Evolutionary conservation across 306 rosid genomes (phyloP), one percentile per base, ranked within the genome.

Genomic region (Cucurbita maxima): DNA sequence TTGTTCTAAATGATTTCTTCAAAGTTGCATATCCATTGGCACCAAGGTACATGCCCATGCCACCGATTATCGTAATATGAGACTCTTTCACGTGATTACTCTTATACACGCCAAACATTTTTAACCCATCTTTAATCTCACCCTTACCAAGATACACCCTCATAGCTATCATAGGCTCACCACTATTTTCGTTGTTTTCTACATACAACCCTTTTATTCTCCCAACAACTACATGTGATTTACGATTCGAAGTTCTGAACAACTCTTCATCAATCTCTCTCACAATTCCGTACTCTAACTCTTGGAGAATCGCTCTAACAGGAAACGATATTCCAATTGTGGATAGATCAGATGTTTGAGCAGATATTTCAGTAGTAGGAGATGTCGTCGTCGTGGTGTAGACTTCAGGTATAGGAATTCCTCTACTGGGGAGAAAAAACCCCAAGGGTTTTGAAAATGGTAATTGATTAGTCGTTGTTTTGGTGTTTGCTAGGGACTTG

Each of bases 11-110:
- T 45, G n/a, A 45, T 45, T 45, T 68, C 83, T 82, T 88, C 67
- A 92, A 81, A 5, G 83, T 78, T 75, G 96, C 98, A 90, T 88
- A 91, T 3, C 97, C 97, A 85, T 88, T 91, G 7, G 96, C 96
- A 50, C 85, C 86, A 57, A 51, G 41, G 55, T 81, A 92, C 81
- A 85, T 89, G 48, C 96, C 98, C 25, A 73, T 76, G 16, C 98
- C 98, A 60, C 98, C 98, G 83, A 92, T 88, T 13, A 92, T 86
- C 4, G 92, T 86, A 78, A 90, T 82, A 75, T 90, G 96, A 75
- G 98, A 89, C 84, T 85, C 92, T 34, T 76, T 60, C 30, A 75
- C 87, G 72, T 60, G 67, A 60, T 88, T 86, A 2, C 16, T 80
- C 53, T 76, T 81, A 12, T 84, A 88, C 50, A 88, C 82, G 80